These are phyloP conservation scores for Mycosphaerella sp. DNA, from an alignment of 2,329 filamentous ascomycete species.

Conservation along the genomic window DNA sequence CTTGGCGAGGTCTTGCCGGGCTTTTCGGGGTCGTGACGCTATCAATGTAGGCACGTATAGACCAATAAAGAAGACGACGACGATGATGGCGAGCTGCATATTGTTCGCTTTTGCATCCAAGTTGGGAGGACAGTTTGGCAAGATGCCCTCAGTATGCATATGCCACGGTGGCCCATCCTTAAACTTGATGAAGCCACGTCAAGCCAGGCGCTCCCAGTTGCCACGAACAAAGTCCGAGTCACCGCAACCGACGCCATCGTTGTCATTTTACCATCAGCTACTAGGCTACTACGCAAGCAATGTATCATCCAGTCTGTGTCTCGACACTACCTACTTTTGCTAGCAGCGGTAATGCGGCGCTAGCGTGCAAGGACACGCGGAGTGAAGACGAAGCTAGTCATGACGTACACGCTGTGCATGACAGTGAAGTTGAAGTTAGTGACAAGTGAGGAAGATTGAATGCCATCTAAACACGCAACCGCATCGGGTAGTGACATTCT, in stretches of 20 bases:
- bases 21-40: conserved; percentile 14
- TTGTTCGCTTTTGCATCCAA: neutral
- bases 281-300: conserved; percentile 2
- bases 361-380: neutral
- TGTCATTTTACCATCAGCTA: too few relatives aligned
- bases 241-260: too few relatives aligned
- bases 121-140: neutral
- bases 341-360: neutral
- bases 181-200: too few relatives aligned
- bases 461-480: too few relatives aligned
- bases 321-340: neutral
- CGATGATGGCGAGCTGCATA: conserved; percentile 19
- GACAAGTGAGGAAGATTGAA: too few relatives aligned
- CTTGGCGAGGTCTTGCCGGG: conserved; percentile 10
- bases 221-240: too few relatives aligned
- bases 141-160: too few relatives aligned
- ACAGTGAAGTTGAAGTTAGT: too few relatives aligned
- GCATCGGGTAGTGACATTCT: too few relatives aligned
- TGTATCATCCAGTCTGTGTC: conserved; percentile 8
- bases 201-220: too few relatives aligned
- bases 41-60: conserved; percentile 14
- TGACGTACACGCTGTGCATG: conserved; percentile 4
- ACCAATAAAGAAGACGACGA: conserved; percentile 18
- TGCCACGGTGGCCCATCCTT: too few relatives aligned
- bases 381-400: neutral